phyloP scores from a whole-genome alignment of 2,329 filamentous ascomycete genomes.

The Elsinoe arachidis region DNA sequence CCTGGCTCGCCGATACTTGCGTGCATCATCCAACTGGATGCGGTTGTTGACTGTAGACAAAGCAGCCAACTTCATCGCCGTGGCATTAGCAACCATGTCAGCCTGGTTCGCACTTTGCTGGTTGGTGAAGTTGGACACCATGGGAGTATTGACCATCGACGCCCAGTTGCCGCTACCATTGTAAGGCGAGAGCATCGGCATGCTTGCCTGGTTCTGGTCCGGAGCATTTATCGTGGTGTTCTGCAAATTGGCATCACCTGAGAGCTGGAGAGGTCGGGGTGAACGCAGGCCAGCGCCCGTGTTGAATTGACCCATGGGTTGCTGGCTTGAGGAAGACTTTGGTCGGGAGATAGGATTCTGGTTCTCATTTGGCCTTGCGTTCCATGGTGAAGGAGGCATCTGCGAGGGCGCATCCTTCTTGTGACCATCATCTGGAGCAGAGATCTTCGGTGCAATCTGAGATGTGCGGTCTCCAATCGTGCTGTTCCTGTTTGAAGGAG shows the following conservation, averaged over 20 bases:
- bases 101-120: conserved; percentile 58
- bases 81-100: conserved; percentile 97
- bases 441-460: conserved; percentile 65
- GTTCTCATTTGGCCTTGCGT: conserved; percentile 43
- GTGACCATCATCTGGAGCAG: conserved; percentile 53
- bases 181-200: conserved; percentile 80
- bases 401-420: conserved; percentile 54
- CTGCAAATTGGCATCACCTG: conserved; percentile 64
- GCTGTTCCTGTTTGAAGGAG: conserved; percentile 89
- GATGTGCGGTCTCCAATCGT: conserved; percentile 68
- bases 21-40: conserved; percentile 90
- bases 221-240: conserved; percentile 70
- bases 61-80: conserved; percentile 96
- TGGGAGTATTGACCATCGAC: conserved; percentile 95
- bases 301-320: conserved; percentile 85
- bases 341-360: conserved; percentile 52
- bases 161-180: conserved; percentile 88
- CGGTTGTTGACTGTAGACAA: conserved; percentile 97
- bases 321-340: conserved; percentile 62
- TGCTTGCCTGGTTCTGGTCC: conserved; percentile 56
- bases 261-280: conserved; percentile 60
- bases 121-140: conserved; percentile 73
- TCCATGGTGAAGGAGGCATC: conserved; percentile 75
- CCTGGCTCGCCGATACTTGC: conserved; percentile 85
- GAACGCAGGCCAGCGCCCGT: conserved; percentile 76